phyloP scores from a whole-genome alignment of 192 early-diverging fungal species.

The Phlyctochytrium bullatum region DNA sequence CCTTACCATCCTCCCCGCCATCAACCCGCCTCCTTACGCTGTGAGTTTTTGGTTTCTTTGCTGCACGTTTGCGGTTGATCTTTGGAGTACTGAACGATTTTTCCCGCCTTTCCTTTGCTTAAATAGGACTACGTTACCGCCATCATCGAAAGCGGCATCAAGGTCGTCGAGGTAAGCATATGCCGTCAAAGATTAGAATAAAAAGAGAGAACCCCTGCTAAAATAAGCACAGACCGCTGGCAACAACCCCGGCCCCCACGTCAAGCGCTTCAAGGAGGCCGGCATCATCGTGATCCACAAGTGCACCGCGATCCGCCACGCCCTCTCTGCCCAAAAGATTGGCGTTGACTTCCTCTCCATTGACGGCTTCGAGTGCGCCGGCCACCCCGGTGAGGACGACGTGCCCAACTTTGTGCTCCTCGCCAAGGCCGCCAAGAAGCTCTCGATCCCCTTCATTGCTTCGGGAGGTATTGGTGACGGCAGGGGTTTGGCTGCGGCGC shows the following conservation, averaged over 20 bases:
- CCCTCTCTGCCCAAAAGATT: constrained; percentile 48
- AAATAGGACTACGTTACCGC: constrained; percentile 57
- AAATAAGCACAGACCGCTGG: constrained; percentile 59
- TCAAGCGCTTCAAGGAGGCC: constrained; percentile 72
- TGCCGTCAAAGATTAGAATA: not conserved
- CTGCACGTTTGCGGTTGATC: not conserved
- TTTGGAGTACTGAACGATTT: not conserved
- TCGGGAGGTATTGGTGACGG: constrained; percentile 79
- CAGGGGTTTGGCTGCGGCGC: constrained; percentile 63
- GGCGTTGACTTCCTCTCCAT: constrained; percentile 74
- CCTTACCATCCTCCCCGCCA: constrained; percentile 75
- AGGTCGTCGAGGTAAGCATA: constrained; percentile 61
- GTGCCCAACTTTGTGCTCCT: constrained; percentile 69
- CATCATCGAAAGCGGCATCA: constrained; percentile 75
- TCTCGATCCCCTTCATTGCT: constrained; percentile 73
- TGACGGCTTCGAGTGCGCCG: constrained; percentile 83
- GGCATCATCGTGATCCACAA: constrained; percentile 72
- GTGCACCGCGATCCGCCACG: constrained; percentile 75
- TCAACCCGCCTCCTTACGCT: constrained; percentile 75
- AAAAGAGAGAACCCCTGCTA: not conserved
- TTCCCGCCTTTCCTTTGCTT: not conserved
- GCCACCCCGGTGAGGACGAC: constrained; percentile 83
- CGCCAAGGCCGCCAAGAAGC: constrained; percentile 64
- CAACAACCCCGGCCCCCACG: constrained; percentile 74
- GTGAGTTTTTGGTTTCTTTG: constrained; percentile 23